phyloP scores from a whole-genome alignment of 2,329 filamentous ascomycete genomes.

The Tolypocladium inflatum region DNA sequence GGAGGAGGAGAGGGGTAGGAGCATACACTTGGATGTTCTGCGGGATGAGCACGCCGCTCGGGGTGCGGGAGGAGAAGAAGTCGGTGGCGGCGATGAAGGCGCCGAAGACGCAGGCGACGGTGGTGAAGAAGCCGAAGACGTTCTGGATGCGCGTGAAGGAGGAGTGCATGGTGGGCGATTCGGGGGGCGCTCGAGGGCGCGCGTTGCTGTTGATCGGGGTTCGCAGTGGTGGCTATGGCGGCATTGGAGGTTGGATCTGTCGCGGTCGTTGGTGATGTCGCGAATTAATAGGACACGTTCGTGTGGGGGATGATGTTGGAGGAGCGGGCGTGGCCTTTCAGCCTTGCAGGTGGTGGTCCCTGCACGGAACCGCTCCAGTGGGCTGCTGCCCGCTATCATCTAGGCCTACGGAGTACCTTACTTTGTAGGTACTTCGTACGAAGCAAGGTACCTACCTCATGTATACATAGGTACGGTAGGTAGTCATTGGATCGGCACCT shows the following conservation, averaged over 20 bases:
- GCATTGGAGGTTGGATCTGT: neutral
- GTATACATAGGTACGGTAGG: too few species aligned
- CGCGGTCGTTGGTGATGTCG: neutral
- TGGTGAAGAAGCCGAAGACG: conserved; percentile 97
- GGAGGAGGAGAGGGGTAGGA: neutral
- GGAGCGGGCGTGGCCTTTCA: neutral
- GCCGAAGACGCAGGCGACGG: conserved; percentile 75
- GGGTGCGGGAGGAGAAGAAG: conserved; percentile 58
- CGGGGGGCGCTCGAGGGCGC: conserved; percentile 7
- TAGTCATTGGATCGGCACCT: neutral
- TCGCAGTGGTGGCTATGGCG: neutral
- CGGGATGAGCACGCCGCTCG: conserved; percentile 50
- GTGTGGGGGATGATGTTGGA: neutral
- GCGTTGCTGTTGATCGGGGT: neutral
- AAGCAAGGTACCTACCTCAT: too few species aligned
- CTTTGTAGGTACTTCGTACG: too few species aligned
- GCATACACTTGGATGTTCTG: conserved; percentile 79
- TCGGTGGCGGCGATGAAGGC: conserved; percentile 74
- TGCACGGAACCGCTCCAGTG: neutral
- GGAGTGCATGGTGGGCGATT: conserved; percentile 64
- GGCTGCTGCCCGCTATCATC: neutral
- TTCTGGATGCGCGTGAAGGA: conserved; percentile 77
- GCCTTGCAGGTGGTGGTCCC: neutral
- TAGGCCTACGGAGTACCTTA: too few species aligned
- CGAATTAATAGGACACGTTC: neutral